These are phyloP conservation scores for Immersiella caudata DNA, from an alignment of 495 filamentous ascomycete species.

Conservation along the genomic window DNA sequence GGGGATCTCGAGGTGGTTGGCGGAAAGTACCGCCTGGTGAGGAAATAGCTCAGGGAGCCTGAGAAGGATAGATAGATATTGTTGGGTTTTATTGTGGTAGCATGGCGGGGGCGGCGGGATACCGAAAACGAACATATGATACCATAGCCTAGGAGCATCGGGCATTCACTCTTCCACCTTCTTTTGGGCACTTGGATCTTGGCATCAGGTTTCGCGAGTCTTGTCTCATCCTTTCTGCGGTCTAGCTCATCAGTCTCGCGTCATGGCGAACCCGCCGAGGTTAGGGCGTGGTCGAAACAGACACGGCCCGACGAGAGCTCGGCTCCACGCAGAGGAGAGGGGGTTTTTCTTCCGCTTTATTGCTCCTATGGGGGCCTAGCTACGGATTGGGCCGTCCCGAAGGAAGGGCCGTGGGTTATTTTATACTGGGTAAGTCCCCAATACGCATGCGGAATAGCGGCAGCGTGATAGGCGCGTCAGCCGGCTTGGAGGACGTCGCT, in stretches of 20 bases:
- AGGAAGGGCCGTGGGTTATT: background rate
- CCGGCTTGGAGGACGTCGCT: background rate
- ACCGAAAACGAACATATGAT: background rate
- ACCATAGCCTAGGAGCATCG: background rate
- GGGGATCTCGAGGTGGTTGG: conserved; percentile 74
- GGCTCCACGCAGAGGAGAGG: background rate
- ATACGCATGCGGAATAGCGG: background rate
- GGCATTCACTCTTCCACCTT: background rate
- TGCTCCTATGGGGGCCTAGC: background rate
- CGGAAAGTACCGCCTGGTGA: conserved; percentile 68
- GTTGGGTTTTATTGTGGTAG: background rate
- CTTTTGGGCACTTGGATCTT: background rate
- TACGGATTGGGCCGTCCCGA: background rate
- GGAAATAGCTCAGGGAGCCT: conserved; percentile 42
- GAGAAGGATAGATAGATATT: background rate
- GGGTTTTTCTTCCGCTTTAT: background rate
- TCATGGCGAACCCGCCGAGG: background rate
- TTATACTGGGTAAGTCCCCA: background rate
- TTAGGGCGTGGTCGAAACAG: background rate
- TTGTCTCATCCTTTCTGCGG: background rate
- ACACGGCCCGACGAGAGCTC: background rate
- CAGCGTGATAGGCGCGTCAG: background rate
- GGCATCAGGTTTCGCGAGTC: background rate
- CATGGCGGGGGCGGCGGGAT: background rate
- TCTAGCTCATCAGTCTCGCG: background rate